Conservation (phyloP, 305 asterid species). For the Nicotiana rustica region DNA sequence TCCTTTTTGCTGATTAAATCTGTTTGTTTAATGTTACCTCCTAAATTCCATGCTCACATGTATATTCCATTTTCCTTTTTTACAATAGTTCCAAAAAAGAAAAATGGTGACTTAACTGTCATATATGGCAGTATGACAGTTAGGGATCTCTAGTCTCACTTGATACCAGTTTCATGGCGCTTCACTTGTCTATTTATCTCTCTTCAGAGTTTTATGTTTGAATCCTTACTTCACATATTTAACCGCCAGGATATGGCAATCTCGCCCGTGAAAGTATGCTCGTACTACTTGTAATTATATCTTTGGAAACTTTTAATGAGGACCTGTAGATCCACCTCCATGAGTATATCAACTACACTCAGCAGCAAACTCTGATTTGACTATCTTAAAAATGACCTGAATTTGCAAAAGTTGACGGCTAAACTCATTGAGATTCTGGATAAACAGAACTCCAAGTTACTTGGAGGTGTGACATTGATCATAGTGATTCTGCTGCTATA, state of each 20-base stretch:
- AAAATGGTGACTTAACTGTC: constrained; percentile 1
- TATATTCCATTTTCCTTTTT: background rate
- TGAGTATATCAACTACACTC: background rate
- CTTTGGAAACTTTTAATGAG: background rate
- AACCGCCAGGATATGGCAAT: background rate
- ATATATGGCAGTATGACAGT: constrained; percentile 6
- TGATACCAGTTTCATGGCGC: background rate
- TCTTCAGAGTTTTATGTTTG: background rate
- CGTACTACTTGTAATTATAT: background rate
- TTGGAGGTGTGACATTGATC: constrained; percentile 28
- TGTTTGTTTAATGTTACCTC: background rate
- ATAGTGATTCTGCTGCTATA: background rate
- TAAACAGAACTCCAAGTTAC: background rate
- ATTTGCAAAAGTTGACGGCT: background rate
- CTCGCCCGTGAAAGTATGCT: background rate
- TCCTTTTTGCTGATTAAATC: background rate
- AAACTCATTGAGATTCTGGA: constrained; percentile 21
- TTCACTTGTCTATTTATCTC: background rate
- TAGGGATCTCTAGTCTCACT: background rate
- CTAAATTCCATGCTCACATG: background rate
- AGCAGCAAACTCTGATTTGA: background rate
- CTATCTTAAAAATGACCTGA: background rate
- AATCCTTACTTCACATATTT: background rate
- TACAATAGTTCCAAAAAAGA: background rate
- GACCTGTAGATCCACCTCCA: background rate